Base-by-base conservation (phyloP, 1,139 yeast species). In the Candida labiduridarum region DNA sequence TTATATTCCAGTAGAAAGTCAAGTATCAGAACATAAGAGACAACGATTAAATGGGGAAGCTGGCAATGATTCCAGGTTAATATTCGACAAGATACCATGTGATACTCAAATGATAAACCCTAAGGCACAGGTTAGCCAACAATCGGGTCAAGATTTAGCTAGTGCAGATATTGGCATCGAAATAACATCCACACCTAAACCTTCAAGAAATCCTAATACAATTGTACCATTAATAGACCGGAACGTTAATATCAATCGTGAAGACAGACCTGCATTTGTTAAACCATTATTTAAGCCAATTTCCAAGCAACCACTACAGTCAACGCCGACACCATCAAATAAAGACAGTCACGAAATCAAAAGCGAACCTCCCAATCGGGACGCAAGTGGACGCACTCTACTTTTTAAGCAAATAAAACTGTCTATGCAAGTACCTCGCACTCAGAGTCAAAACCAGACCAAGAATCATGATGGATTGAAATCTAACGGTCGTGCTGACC, bases 1-100 rank as follows among this genome's bases (percentile, higher is more conserved):
- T 15, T 6, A 34, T 6, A 43, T 43, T 14, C 40, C 34, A 11
- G n/a, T 46, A 27, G 45, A 46, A 8, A 41, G 36, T 16, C 49
- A 41, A 25, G 11, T 30, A 14, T 15, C 16, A 5, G 31, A 12
- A 2, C 25, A 31, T 8, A 44, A 44, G 34, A 22, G 40, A 16
- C 46, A 8, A 6, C 9, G 35, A 2, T 41, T 41, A 11, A n/a
- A 18, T 10, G 27, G 15, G 10, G 14, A n/a, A 11, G 10, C n/a
- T 35, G 14, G 39, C 8, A n/a, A 15, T 4, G 31, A 34, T 10
- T 14, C 40, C 14, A 25, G 31, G 5, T 18, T 19, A 18, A 2
- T 42, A 10, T 31, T 18, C 12, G 22, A 33, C 11, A 42, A 5
- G 18, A 31, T 19, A 7, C 31, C 15, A 12, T 29, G 10, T 3